Percentiles rank a stretch among this genome's conserved stretches.
Evolutionary conservation across 345 rosid species (phyloP).

Genomic region (Aquilaria sinensis): DNA sequence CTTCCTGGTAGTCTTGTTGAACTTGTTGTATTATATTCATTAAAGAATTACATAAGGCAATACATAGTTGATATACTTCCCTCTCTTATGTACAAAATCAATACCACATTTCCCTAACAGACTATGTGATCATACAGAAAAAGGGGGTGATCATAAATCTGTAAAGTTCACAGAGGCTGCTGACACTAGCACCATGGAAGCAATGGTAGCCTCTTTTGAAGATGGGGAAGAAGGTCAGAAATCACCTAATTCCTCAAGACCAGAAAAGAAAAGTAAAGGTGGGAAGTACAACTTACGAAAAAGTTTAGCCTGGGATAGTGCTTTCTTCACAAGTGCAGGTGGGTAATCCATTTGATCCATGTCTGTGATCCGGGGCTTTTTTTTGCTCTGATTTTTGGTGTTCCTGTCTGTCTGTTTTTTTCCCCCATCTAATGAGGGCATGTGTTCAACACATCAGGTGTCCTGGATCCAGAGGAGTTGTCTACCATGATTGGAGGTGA

Average conservation of each 20-base stretch:
- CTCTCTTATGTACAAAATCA: not conserved
- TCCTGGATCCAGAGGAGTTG: conserved; percentile 84
- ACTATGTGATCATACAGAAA: conserved; percentile 27
- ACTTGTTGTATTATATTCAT: not conserved
- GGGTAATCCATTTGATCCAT: conserved; percentile 3
- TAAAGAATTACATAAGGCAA: too few species aligned
- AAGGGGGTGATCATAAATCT: conserved; percentile 25
- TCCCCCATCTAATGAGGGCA: not conserved
- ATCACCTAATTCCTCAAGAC: conserved; percentile 35
- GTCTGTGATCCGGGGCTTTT: not conserved
- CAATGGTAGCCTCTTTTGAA: conserved; percentile 20
- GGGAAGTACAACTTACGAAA: conserved; percentile 66
- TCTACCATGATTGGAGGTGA: conserved; percentile 54
- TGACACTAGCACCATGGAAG: conserved; percentile 20
- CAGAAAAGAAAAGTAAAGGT: conserved; percentile 26
- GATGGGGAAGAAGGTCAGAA: conserved; percentile 26
- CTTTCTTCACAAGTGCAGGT: conserved; percentile 94
- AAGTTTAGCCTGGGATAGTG: conserved; percentile 96
- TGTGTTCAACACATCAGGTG: conserved; percentile 37
- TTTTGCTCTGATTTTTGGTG: not conserved
- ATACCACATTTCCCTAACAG: not conserved
- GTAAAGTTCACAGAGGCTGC: conserved; percentile 24
- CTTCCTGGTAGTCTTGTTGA: not conserved
- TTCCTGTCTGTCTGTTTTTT: not conserved
- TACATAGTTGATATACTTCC: not conserved